Percentiles rank a stretch among this genome's conserved stretches.
phyloP scores from a whole-genome alignment of 768 basidiomycete genomes.

The Botryobasidium botryosum region DNA sequence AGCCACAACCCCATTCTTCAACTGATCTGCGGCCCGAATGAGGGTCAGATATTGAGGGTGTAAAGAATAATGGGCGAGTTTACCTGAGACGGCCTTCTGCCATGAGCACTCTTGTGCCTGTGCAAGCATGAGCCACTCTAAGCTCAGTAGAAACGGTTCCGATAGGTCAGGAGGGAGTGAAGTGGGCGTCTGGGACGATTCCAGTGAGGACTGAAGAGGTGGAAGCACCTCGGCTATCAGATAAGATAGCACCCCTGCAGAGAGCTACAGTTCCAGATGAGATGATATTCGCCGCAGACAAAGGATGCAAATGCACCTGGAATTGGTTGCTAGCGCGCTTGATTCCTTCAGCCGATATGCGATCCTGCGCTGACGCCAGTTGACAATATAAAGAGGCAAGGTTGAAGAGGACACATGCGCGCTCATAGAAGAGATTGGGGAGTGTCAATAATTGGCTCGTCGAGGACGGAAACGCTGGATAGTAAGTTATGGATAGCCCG shows the following conservation, averaged over 20 bases:
- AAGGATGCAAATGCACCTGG: conserved; percentile 32
- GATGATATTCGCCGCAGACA: neutral
- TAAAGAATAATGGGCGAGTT: neutral
- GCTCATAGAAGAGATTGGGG: conserved; percentile 66
- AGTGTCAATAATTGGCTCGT: conserved; percentile 41
- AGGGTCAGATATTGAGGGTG: neutral
- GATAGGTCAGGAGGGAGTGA: conserved; percentile 53
- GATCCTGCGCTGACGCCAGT: conserved; percentile 53
- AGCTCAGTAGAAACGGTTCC: conserved; percentile 35
- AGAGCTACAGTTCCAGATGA: conserved; percentile 27
- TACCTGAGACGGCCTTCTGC: conserved; percentile 48
- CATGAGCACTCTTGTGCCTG: conserved; percentile 96
- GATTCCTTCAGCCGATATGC: conserved; percentile 59
- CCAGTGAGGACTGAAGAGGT: conserved; percentile 28
- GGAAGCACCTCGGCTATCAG: conserved; percentile 37
- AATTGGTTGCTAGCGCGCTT: conserved; percentile 57
- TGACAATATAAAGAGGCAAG: conserved; percentile 75
- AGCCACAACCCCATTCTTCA: conserved; percentile 69
- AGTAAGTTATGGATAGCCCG: conserved; percentile 52
- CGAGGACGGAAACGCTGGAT: conserved; percentile 44
- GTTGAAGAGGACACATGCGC: conserved; percentile 67
- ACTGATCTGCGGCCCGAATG: conserved; percentile 29
- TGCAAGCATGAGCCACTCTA: conserved; percentile 70
- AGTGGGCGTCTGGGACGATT: conserved; percentile 29
- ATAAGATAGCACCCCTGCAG: conserved; percentile 57